phyloP scores from a whole-genome alignment of 148 eudicot genomes.

The Cornus controversa region DNA sequence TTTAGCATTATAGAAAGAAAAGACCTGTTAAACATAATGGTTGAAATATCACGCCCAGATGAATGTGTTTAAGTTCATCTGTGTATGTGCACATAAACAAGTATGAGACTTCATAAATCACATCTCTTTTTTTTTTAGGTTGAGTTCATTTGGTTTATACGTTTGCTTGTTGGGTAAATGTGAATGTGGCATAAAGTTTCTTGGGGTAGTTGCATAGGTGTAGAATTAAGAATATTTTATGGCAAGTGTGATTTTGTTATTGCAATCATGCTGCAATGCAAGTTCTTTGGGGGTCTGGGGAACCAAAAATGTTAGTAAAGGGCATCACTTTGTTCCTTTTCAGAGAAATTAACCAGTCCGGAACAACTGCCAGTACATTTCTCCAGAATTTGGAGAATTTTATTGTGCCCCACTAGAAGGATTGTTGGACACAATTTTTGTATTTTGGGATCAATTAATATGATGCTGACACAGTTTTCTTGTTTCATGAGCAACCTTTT shows the following conservation, averaged over 20 bases:
- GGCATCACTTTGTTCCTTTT: background rate
- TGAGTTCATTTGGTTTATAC: no score
- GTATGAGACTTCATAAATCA: no score
- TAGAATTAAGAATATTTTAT: background rate
- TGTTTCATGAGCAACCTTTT: background rate
- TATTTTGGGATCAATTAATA: no score
- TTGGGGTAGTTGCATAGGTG: background rate
- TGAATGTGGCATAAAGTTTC: no score
- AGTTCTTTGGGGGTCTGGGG: background rate
- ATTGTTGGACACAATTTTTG: background rate
- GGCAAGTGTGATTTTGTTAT: background rate
- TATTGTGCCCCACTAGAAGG: background rate
- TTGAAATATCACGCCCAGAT: no score
- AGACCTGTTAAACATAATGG: no score
- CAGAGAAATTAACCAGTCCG: background rate
- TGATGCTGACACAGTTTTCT: no score
- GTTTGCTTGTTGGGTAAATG: no score
- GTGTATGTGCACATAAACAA: no score
- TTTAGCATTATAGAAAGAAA: no score
- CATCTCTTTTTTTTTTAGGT: no score
- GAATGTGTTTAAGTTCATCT: no score
- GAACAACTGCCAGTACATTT: background rate
- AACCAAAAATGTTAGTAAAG: background rate
- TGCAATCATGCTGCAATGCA: background rate
- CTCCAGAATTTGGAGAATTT: background rate